Evolutionary conservation across 257 asterid genomes (phyloP).

Genomic region (Paraleonurus japonicus): DNA sequence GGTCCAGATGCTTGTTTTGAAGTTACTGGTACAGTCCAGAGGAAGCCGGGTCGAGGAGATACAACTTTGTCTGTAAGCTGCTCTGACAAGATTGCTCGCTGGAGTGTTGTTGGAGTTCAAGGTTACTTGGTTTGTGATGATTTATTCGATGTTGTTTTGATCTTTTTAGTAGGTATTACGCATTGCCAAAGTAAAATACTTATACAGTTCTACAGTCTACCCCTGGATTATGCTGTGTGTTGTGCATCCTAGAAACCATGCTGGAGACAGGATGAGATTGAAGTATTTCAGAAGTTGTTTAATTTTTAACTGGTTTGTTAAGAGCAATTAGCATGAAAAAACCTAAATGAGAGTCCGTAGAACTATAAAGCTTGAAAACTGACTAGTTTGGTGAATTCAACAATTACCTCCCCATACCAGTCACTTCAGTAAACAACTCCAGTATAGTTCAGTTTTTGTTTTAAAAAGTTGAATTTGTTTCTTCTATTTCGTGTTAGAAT

Average conservation of each 20-base stretch:
- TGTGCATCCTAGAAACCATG: slow-evolving; percentile 1
- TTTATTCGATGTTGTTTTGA: slow-evolving; percentile 9
- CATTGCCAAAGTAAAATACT: slow-evolving; percentile 12
- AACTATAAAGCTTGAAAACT: neutral
- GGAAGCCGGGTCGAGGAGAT: slow-evolving; percentile 99
- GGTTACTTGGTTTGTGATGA: slow-evolving; percentile 45
- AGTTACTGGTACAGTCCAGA: slow-evolving; percentile 62
- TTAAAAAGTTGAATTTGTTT: slow-evolving; percentile 6
- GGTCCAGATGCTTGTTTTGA: slow-evolving; percentile 35
- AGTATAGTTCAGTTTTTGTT: neutral
- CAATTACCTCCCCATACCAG: neutral
- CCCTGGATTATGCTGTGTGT: slow-evolving; percentile 2
- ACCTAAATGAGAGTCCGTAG: slow-evolving; percentile 2
- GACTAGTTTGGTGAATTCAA: neutral
- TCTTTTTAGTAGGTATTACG: neutral
- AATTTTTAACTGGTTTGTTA: neutral
- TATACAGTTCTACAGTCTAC: slow-evolving; percentile 2
- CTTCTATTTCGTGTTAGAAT: slow-evolving; percentile 14
- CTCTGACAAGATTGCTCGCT: slow-evolving; percentile 94
- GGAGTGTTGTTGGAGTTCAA: slow-evolving; percentile 97
- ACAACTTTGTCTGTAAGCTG: slow-evolving; percentile 94
- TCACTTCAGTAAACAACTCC: neutral
- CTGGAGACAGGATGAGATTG: slow-evolving; percentile 4
- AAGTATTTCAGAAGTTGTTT: neutral
- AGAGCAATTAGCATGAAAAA: slow-evolving; percentile 2